phyloP scores from a whole-genome alignment of 2,329 filamentous ascomycete genomes.

The Penicillium polonicum region DNA sequence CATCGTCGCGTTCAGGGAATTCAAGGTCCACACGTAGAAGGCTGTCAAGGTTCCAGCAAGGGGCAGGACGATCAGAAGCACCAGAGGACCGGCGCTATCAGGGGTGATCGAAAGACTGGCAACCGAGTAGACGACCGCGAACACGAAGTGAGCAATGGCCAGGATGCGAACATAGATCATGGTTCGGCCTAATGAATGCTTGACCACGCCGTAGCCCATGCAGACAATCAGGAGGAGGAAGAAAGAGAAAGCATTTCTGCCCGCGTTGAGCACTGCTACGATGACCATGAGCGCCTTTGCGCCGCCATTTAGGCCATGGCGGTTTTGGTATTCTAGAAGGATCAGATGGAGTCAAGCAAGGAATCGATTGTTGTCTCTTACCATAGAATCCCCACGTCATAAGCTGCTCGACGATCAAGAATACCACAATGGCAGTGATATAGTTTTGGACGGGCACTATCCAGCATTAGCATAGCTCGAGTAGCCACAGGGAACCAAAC shows the following conservation, averaged over 20 bases:
- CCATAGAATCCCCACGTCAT: slow-evolving; percentile 99
- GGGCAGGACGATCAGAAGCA: slow-evolving; percentile 89
- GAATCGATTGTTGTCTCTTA: slow-evolving; percentile 40
- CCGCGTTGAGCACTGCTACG: slow-evolving; percentile 90
- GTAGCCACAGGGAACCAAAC: slow-evolving; percentile 25
- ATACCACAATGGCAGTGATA: slow-evolving; percentile 93
- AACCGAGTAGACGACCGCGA: slow-evolving; percentile 89
- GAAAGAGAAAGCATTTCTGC: slow-evolving; percentile 95
- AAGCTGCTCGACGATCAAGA: slow-evolving; percentile 91
- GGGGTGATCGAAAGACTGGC: slow-evolving; percentile 86
- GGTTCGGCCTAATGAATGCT: slow-evolving; percentile 82
- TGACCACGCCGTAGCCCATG: slow-evolving; percentile 99
- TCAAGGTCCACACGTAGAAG: slow-evolving; percentile 98
- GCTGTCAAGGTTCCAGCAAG: slow-evolving; percentile 88
- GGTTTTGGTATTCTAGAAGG: slow-evolving; percentile 78
- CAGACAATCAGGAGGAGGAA: slow-evolving; percentile 97
- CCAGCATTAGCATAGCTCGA: slow-evolving; percentile 33
- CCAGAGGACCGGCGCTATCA: slow-evolving; percentile 82
- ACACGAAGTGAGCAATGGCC: slow-evolving; percentile 88
- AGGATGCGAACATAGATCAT: slow-evolving; percentile 94
- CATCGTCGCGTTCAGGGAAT: slow-evolving; percentile 89
- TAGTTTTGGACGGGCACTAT: slow-evolving; percentile 95
- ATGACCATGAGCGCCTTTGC: slow-evolving; percentile 85
- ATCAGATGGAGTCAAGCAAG: slow-evolving; percentile 34
- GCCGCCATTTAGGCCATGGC: slow-evolving; percentile 77